Conservation (phyloP, 163 green algal species). For the Prototheca cutis region DNA sequence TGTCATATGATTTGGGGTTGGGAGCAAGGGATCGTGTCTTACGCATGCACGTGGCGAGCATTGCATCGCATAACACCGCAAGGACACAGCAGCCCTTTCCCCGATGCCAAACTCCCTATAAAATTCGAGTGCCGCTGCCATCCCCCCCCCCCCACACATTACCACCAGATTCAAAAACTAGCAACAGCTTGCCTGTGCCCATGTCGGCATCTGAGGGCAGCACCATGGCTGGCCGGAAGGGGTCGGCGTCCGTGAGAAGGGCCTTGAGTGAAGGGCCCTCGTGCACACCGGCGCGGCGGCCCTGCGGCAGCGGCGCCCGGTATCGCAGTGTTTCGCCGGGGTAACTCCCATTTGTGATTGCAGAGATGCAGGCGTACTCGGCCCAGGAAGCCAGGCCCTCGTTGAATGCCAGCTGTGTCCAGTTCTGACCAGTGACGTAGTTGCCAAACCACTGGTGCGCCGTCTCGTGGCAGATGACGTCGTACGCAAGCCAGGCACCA, state of each 20-base stretch:
- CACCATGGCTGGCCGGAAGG: slow-evolving; percentile 9
- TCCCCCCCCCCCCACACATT: too few relatives aligned
- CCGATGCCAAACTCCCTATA: too few relatives aligned
- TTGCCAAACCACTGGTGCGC: slow-evolving; percentile 55
- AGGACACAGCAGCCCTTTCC: too few relatives aligned
- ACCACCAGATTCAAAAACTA: not conserved
- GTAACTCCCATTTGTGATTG: slow-evolving; percentile 7
- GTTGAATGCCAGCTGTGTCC: slow-evolving; percentile 30
- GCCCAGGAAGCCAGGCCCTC: slow-evolving; percentile 41
- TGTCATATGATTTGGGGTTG: not conserved
- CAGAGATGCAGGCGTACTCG: slow-evolving; percentile 47
- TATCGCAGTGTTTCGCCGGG: not conserved
- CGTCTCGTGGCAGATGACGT: slow-evolving; percentile 51
- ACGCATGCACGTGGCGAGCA: too few relatives aligned
- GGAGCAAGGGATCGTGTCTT: not conserved
- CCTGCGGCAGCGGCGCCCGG: slow-evolving; percentile 7
- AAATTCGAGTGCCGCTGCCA: too few relatives aligned
- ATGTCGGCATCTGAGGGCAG: not conserved
- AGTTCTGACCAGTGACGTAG: slow-evolving; percentile 34
- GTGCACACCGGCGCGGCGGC: slow-evolving; percentile 11
- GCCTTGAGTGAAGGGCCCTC: slow-evolving; percentile 14
- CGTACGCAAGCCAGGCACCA: slow-evolving; percentile 9
- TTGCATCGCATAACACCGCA: too few relatives aligned
- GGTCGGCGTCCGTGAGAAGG: slow-evolving; percentile 1
- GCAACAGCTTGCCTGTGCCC: not conserved